Evolutionary conservation across 352 stramenopile genomes (phyloP), one percentile per base, ranked within the genome.

Genomic region (Phytophthora tentaculata): DNA sequence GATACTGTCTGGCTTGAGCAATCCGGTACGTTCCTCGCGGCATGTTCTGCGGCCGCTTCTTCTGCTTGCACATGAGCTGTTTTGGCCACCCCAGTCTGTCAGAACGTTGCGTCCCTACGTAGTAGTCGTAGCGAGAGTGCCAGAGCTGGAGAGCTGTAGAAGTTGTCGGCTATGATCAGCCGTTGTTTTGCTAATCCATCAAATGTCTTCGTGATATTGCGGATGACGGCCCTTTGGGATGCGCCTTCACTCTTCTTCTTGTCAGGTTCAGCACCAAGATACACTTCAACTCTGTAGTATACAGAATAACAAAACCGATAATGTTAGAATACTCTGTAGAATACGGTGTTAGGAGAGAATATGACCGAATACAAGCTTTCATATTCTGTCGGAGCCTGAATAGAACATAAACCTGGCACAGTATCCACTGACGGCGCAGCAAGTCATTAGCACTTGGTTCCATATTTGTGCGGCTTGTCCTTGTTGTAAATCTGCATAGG

Each of bases 391-490:
- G 12, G 9, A n/a, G 5, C 3, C 35, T 4, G 35, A 43, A 19
- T n/a, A 10, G 5, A 39, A 3, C 10, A 61, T 43, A 13, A n/a
- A 72, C 57, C 52, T 51, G 8, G 57, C 37, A n/a, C 58, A 73
- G 44, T 73, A 73, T 14, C 32, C 32, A 10, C 6, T 39, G 32
- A 39, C 32, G 10, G 55, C 53, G 14, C 58, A 66, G 35, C 69
- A 77, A 5, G 51, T 64, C 64, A 71, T 61, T 71, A 74, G 10
- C 22, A 50, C 29, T 77, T 77, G 1, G 44, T 62, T 6, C 28
- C 64, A 22, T 53, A 77, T n/a, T 63, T 56, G 47, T 61, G 6
- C 0, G 63, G 49, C 43, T 69, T 72, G 5, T 56, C 52, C 41
- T 73, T 65, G 29, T 66, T 67, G 23, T 70, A 77, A 5, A 64